A percentile compares a stretch with the other conserved stretches of the same genome.
Evolutionary conservation across 2,329 filamentous ascomycete genomes (phyloP).

Genomic region (Camillea tinctor): DNA sequence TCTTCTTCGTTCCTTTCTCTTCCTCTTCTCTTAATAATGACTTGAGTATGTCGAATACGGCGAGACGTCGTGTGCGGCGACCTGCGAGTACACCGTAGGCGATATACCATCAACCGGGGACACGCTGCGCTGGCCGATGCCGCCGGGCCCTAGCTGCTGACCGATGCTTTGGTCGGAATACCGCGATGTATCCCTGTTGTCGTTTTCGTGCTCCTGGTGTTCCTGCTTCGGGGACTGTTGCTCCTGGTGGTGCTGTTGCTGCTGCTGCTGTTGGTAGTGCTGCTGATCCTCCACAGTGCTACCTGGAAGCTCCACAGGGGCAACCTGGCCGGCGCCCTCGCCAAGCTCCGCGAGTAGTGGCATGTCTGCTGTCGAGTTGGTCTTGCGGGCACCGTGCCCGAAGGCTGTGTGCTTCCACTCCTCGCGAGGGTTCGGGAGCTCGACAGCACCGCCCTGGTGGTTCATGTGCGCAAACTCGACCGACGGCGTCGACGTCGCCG

Average conservation of each 20-base stretch:
- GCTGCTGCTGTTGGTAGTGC: background rate
- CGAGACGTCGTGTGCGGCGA: conserved; percentile 1
- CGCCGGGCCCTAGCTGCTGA: background rate
- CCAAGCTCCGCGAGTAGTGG: conserved; percentile 26
- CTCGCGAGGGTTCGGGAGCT: conserved; percentile 14
- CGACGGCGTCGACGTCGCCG: background rate
- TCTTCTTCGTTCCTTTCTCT: background rate
- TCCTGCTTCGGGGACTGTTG: background rate
- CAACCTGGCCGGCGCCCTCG: background rate
- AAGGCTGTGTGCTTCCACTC: conserved; percentile 13
- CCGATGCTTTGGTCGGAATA: background rate
- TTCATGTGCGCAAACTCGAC: conserved; percentile 25
- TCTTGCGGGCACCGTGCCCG: conserved; percentile 4
- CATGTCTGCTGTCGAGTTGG: conserved; percentile 7
- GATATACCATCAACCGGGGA: background rate
- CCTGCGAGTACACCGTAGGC: conserved; percentile 4
- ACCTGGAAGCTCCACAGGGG: background rate
- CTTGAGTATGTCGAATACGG: background rate
- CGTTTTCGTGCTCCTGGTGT: background rate
- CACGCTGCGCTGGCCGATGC: background rate
- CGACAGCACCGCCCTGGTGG: conserved; percentile 18
- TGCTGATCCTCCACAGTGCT: background rate
- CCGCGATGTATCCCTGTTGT: background rate
- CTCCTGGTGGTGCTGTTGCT: background rate
- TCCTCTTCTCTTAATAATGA: background rate